Evolutionary conservation across 202 grass and related monocot genomes (phyloP), one percentile per base, ranked within the genome.

Genomic region (Tripidium arundinaceum): DNA sequence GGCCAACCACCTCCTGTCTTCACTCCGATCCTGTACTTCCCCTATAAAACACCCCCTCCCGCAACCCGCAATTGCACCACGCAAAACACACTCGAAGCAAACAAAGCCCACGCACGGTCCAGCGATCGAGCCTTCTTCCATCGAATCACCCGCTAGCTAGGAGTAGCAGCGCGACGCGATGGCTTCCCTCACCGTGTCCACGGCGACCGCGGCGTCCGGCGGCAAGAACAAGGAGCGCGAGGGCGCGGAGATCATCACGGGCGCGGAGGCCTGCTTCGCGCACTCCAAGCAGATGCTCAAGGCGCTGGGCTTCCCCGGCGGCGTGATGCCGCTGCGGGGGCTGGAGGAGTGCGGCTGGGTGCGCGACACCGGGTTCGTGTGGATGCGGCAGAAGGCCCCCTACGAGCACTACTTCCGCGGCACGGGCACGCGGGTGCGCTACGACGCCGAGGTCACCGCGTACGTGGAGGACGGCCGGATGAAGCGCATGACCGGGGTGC

Each of bases 301-400:
- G 70, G 66, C 68, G 6, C 65, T 91, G 16, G 95, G 92, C 0
- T 95, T 98, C 83, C 92, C 95, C 0, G 82, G 62, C 15, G 95
- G 95, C 0, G 77, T 98, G 79, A 91, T 98, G 74, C 95, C 95
- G 65, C 83, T 95, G 73, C 87, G 80, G 5, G 85, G 76, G 31
- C 84, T 95, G 21, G 92, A 95, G 2, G 95, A 98, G 82, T 90
- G 87, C 64, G 92, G 92, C 24, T 80, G 87, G 79, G 95, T 98
- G 69, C 72, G 83, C 13, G 92, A 87, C 65, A 95, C 92, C 13
- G 95, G 95, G 10, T 98, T 81, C 45, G 90, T 98, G 68, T 98
- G 95, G 95, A 94, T 98, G 95, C 83, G 87, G 69, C 95, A 94
- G 86, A 82, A 80, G 52, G 80, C 40, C 0, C 86, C 88, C 4